Evolutionary conservation across 2,329 filamentous ascomycete species (phyloP).

Genomic region (Colletotrichum trifolii): DNA sequence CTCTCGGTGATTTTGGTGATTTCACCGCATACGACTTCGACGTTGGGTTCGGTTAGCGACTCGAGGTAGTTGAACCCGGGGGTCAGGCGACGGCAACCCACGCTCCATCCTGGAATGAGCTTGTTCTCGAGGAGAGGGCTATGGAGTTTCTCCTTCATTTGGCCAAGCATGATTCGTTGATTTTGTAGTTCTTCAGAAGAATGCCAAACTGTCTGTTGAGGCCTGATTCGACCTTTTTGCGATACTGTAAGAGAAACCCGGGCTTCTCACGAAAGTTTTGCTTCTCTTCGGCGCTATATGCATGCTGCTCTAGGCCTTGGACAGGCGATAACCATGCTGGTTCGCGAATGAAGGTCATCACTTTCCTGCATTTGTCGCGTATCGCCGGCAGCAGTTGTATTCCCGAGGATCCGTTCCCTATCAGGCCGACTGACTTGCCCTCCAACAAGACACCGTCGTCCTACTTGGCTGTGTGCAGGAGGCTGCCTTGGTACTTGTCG

Average conservation of each 20-base stretch:
- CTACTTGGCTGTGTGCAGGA: slow-evolving; percentile 67
- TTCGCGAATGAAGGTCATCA: slow-evolving; percentile 61
- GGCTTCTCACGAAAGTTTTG: slow-evolving; percentile 54
- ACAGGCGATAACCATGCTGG: slow-evolving; percentile 61
- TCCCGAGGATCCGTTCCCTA: slow-evolving; percentile 57
- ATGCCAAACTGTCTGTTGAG: slow-evolving; percentile 59
- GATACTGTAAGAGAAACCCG: slow-evolving; percentile 50
- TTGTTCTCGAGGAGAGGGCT: slow-evolving; percentile 42
- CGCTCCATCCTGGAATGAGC: slow-evolving; percentile 38
- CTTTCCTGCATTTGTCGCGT: slow-evolving; percentile 54
- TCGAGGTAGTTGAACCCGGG: slow-evolving; percentile 42
- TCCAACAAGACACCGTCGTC: slow-evolving; percentile 52
- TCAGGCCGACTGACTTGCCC: slow-evolving; percentile 53
- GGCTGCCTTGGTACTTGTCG: slow-evolving; percentile 56
- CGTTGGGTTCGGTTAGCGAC: slow-evolving; percentile 38
- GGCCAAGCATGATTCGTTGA: slow-evolving; percentile 52
- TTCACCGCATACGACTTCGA: slow-evolving; percentile 50
- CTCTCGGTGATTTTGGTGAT: slow-evolving; percentile 44
- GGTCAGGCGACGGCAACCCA: slow-evolving; percentile 40
- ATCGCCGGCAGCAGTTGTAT: slow-evolving; percentile 60
- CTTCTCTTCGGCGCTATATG: slow-evolving; percentile 53
- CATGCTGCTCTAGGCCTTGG: slow-evolving; percentile 53
- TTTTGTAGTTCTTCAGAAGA: slow-evolving; percentile 54
- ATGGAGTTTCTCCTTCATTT: slow-evolving; percentile 51
- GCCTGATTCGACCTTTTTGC: slow-evolving; percentile 56